These are phyloP conservation scores for Tranzscheliella williamsii DNA, from an alignment of 1,284 basidiomycete species.

Conservation along the genomic window DNA sequence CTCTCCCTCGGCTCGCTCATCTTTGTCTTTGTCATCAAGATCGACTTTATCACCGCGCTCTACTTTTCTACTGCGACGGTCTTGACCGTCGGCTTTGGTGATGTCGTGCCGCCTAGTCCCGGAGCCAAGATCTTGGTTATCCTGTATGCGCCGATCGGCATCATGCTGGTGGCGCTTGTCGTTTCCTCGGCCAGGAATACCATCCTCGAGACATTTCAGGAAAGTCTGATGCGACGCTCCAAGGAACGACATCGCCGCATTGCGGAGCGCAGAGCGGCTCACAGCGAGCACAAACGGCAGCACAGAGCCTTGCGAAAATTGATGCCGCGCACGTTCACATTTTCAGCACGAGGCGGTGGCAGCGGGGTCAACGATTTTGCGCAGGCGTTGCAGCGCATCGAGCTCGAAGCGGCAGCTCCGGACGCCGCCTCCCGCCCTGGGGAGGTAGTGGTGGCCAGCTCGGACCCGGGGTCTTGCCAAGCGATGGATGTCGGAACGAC, in stretches of 20 bases:
- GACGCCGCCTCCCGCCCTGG: neutral
- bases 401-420: conserved; percentile 5
- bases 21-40: conserved; percentile 30
- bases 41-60: conserved; percentile 66
- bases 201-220: conserved; percentile 67
- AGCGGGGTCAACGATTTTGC: conserved; percentile 1
- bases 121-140: conserved; percentile 62
- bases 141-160: conserved; percentile 55
- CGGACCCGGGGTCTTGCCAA: neutral
- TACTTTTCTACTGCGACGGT: conserved; percentile 70
- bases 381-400: conserved; percentile 16
- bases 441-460: neutral
- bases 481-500: neutral
- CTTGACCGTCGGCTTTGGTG: conserved; percentile 74
- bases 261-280: conserved; percentile 10
- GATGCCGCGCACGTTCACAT: conserved; percentile 18
- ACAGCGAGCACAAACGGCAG: conserved; percentile 18
- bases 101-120: conserved; percentile 69
- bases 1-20: conserved; percentile 65
- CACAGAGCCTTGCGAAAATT: conserved; percentile 10
- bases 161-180: conserved; percentile 65
- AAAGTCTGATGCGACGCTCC: conserved; percentile 22
- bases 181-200: conserved; percentile 73
- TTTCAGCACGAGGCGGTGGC: neutral
- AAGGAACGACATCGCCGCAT: conserved; percentile 15